phyloP scores from a whole-genome alignment of 106 monocot species.

The Phalaenopsis equestris region DNA sequence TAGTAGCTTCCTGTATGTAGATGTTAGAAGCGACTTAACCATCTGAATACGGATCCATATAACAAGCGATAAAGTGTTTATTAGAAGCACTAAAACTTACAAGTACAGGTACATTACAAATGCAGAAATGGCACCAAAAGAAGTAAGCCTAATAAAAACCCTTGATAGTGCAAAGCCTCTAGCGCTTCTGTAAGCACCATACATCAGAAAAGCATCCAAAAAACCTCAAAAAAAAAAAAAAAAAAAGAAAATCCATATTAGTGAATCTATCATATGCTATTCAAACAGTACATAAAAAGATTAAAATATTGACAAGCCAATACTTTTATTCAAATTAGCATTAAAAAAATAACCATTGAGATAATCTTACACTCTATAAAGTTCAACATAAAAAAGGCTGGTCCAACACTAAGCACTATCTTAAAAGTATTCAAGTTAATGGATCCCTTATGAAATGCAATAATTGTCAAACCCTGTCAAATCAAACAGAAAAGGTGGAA shows the following conservation, averaged over 20 bases:
- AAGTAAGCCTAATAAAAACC: conserved; percentile 69
- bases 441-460: conserved; percentile 68
- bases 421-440: conserved; percentile 80
- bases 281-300: conserved; percentile 1
- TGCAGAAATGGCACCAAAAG: conserved; percentile 56
- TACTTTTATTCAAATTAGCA: background rate
- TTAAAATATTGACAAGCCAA: background rate
- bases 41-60: background rate
- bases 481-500: conserved; percentile 1
- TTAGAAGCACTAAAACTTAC: conserved; percentile 37
- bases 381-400: conserved; percentile 75
- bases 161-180: conserved; percentile 88
- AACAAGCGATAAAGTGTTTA: background rate
- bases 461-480: conserved; percentile 62
- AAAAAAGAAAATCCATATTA: background rate
- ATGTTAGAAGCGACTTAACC: background rate
- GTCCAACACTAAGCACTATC: conserved; percentile 70
- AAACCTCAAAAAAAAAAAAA: conserved; percentile 31
- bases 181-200: conserved; percentile 87
- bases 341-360: background rate
- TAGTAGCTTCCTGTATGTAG: conserved; percentile 67
- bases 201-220: conserved; percentile 80
- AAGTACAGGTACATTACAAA: conserved; percentile 63
- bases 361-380: conserved; percentile 73
- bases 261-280: background rate